Evolutionary conservation across 768 basidiomycete genomes (phyloP).

Genomic region (Suillus subluteus): DNA sequence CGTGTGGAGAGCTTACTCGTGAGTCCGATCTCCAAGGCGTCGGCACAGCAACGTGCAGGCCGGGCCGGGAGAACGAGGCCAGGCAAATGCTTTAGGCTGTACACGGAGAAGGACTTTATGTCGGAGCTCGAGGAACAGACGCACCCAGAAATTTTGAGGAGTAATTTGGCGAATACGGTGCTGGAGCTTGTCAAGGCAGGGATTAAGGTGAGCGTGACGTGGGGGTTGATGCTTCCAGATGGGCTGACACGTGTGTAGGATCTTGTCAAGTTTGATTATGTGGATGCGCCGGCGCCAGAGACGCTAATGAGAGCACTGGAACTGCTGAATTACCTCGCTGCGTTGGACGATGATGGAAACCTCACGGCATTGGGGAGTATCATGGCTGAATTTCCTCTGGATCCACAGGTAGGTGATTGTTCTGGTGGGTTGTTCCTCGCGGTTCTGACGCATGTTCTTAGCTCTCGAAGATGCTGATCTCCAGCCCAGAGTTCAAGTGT

Average conservation of each 20-base stretch:
- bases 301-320: constrained; percentile 98
- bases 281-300: constrained; percentile 93
- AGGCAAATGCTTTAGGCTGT: constrained; percentile 96
- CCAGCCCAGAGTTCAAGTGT: constrained; percentile 93
- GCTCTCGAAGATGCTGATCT: constrained; percentile 92
- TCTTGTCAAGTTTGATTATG: constrained; percentile 85
- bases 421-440: neutral
- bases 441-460: constrained; percentile 12
- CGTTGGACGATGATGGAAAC: constrained; percentile 92
- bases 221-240: neutral
- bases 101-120: constrained; percentile 98
- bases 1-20: constrained; percentile 96
- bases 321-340: constrained; percentile 88
- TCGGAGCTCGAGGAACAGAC: constrained; percentile 96
- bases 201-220: constrained; percentile 59
- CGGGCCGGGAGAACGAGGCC: constrained; percentile 96
- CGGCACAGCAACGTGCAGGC: constrained; percentile 94
- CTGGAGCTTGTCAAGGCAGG: constrained; percentile 94
- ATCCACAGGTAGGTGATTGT: constrained; percentile 75
- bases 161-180: constrained; percentile 92
- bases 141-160: constrained; percentile 92
- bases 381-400: constrained; percentile 99
- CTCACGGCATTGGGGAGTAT: constrained; percentile 83
- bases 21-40: constrained; percentile 95
- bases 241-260: constrained; percentile 45